Base-by-base conservation (phyloP, 148 eudicot genomes). In the Chenopodium album region DNA sequence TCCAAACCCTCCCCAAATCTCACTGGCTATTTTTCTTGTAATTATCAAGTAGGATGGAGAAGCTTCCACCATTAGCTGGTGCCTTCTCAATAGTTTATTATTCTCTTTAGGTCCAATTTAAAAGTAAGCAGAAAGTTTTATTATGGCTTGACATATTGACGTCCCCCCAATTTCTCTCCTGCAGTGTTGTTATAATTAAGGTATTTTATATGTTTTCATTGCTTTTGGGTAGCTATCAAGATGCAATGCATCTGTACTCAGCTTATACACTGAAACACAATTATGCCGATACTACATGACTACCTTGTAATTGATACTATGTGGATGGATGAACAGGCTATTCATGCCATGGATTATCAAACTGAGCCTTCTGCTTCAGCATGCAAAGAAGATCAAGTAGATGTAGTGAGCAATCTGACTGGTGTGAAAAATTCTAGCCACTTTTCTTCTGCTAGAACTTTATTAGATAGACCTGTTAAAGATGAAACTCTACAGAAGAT, bases 401-500 rank as follows among this genome's bases (percentile, higher is more conserved):
- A 66, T 65, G 23, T n/a, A 65, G 63, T 28, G 60, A 78, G 80
- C 44, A 65, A 47, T 78, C 56, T 66, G 73, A 65, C 80, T 46
- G 65, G 73, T 65, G 89, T 85, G 56, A 86, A 80, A 37, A 86
- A 87, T 77, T 67, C 84, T 75, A 85, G 79, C 60, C 75, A 81
- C 80, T 77, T 82, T 64, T 79, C 86, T 64, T 44, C 88, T 81
- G 86, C 82, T 81, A 86, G 80, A 71, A 89, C 87, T 83, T 62
- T 76, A 29, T 71, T 92, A 54, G 89, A 83, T 80, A 82, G 87
- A 37, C 54, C 81, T 85, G 60, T 54, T 48, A 81, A 88, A 64
- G 87, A 75, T 20, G 88, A 87, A 63, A 85, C 86, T 77, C 87
- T 94, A 75, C 86, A 85, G 84, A 92, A 92, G 89, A 89, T 85